Percentiles rank a stretch among this genome's conserved stretches.
phyloP scores from a whole-genome alignment of 305 asterid genomes.

The Salvia sclarea region DNA sequence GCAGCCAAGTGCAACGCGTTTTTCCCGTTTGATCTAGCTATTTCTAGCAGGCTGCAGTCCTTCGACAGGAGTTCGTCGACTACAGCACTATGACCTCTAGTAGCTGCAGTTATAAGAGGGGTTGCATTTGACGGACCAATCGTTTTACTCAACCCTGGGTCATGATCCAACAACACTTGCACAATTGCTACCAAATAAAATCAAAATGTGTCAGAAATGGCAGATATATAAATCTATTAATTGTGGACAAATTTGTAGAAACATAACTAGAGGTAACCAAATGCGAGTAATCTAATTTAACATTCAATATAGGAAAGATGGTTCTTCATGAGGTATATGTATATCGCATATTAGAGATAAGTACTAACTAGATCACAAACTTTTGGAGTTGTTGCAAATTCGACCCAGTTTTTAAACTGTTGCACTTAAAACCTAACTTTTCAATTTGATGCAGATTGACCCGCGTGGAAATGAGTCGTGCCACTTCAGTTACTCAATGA shows the following conservation, averaged over 20 bases:
- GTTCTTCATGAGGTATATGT: not conserved
- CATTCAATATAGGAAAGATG: no score
- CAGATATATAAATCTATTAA: not conserved
- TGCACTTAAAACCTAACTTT: no score
- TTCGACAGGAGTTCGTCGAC: slow-evolving; percentile 57
- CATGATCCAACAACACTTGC: slow-evolving; percentile 57
- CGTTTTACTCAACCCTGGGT: slow-evolving; percentile 49
- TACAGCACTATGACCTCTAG: slow-evolving; percentile 57
- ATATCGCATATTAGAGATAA: no score
- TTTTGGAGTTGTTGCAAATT: no score
- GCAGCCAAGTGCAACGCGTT: slow-evolving; percentile 67
- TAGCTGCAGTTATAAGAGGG: slow-evolving; percentile 65
- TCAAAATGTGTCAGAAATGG: slow-evolving; percentile 16
- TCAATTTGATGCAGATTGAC: no score
- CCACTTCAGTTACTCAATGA: no score
- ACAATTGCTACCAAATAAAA: slow-evolving; percentile 46
- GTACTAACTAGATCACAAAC: no score
- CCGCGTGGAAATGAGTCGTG: no score
- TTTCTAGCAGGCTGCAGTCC: slow-evolving; percentile 60
- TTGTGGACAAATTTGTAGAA: not conserved
- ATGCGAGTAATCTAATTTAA: no score
- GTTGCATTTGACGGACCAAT: slow-evolving; percentile 63
- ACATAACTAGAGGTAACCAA: no score
- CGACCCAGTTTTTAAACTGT: no score
- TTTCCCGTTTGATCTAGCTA: slow-evolving; percentile 58